Percentiles rank a stretch among this genome's conserved stretches.
Evolutionary conservation across 371 early-diverging fungal genomes (phyloP).

Genomic region (Haplosporangium sp.): DNA sequence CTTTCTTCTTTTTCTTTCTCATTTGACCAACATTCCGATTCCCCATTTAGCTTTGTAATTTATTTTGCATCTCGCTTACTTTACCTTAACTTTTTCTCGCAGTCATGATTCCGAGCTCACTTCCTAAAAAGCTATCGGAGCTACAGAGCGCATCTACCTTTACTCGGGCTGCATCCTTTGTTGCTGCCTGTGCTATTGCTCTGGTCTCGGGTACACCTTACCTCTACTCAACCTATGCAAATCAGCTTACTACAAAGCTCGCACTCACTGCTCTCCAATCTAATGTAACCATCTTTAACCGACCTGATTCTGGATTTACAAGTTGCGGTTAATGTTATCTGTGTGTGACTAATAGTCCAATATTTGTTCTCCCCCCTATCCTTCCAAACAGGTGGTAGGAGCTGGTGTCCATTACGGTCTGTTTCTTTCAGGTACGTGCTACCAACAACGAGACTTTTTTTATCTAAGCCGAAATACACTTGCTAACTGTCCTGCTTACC

Average conservation of each 20-base stretch:
- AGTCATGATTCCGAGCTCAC: neutral
- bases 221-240: constrained; percentile 53
- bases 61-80: neutral
- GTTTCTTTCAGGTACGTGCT: constrained; percentile 46
- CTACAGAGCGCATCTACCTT: neutral
- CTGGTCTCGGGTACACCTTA: constrained; percentile 54
- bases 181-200: constrained; percentile 49
- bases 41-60: no score
- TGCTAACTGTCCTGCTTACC: neutral
- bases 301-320: neutral
- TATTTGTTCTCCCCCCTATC: neutral
- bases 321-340: neutral
- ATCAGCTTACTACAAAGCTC: constrained; percentile 50
- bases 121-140: neutral
- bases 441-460: neutral
- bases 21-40: neutral
- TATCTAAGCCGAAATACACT: neutral
- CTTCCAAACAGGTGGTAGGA: constrained; percentile 22
- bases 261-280: constrained; percentile 42
- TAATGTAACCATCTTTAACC: constrained; percentile 27
- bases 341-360: no score
- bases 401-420: constrained; percentile 54
- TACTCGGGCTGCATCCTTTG: constrained; percentile 38
- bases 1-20: constrained; percentile 9
- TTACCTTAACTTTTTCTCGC: neutral